Evolutionary conservation across 306 rosid genomes (phyloP), one percentile per base, ranked within the genome.

Genomic region (Trifolium pratense): DNA sequence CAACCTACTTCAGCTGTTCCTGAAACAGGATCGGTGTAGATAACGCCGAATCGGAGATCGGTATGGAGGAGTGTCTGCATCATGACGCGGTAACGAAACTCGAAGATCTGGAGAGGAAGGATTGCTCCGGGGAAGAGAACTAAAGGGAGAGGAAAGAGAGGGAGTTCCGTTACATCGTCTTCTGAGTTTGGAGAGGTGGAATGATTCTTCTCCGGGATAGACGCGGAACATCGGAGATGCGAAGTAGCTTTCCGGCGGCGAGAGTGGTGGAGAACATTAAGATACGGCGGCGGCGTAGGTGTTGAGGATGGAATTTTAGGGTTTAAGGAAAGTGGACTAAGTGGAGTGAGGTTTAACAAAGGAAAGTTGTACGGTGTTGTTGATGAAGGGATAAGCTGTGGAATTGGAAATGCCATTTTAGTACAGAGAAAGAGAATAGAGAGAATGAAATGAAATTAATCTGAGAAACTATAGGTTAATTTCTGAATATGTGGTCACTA

Each of bases 81-180:
- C 99, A 95, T 95, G 78, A 94, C 88, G 20, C 99, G 91, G 88
- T 94, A 94, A 3, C 99, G 96, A 81, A 94, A 90, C 87, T 94
- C 99, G 67, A 94, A 94, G 96, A 94, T 94, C 93, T 94, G 97
- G 25, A 95, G 62, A 3, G 99, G 99, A 14, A 95, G 91, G 31
- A 91, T 88, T 0, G 99, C 97, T 34, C 99, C 99, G 1, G 99
- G 99, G 82, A 95, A 95, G 71, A 95, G 97, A 1, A 95, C 97
- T 0, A 95, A 79, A 1, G 97, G 97, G 3, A 95, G 84, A 3
- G 99, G 99, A 23, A 95, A 95, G 5, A 95, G 87, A 1, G 99
- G 99, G 34, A 95, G 96, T 78, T 95, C 97, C 0, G 92, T 95
- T 63, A 84, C 82, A 77, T 95, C 97, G 66, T 82, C 87, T 0